Percentiles rank a stretch among this genome's conserved stretches.
These are phyloP conservation scores for Colletotrichum zoysiae DNA, from an alignment of 2,329 filamentous ascomycete species.

Conservation along the genomic window DNA sequence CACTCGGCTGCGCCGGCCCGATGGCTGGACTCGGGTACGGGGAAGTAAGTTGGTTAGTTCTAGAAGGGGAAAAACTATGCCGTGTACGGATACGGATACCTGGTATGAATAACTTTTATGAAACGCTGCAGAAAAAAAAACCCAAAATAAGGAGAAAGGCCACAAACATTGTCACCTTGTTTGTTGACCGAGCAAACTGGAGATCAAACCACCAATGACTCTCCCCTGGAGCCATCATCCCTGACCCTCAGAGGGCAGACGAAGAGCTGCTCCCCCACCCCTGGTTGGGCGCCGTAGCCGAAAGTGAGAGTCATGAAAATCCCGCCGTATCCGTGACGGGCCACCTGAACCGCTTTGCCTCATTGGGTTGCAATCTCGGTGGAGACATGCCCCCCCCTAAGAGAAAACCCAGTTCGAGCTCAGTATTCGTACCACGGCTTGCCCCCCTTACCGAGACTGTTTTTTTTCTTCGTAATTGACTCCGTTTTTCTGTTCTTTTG, in stretches of 20 bases:
- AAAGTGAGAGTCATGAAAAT: conserved; percentile 20
- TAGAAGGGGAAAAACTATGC: not conserved
- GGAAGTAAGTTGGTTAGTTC: not conserved
- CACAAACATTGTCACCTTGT: not conserved
- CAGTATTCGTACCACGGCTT: not conserved
- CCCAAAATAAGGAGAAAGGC: too few relatives aligned
- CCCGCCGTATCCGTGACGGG: conserved; percentile 28
- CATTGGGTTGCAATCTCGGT: conserved; percentile 35
- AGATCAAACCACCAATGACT: not conserved
- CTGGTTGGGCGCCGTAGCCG: conserved; percentile 25
- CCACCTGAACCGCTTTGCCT: conserved; percentile 35
- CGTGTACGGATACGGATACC: too few relatives aligned
- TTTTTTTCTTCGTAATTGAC: not conserved
- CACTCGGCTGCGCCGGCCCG: not conserved
- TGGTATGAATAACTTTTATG: not conserved
- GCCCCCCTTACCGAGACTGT: not conserved
- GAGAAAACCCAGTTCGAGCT: conserved; percentile 8
- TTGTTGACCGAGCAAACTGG: not conserved
- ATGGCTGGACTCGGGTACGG: too few relatives aligned
- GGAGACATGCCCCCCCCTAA: conserved; percentile 3
- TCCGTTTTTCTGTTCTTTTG: conserved; percentile 22
- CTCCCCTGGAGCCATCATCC: not conserved
- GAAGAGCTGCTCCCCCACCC: not conserved
- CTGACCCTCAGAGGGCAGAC: conserved; percentile 3
- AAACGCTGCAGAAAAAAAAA: not conserved